phyloP scores from a whole-genome alignment of 2,329 filamentous ascomycete genomes.

The Ceratocystis lukuohia region DNA sequence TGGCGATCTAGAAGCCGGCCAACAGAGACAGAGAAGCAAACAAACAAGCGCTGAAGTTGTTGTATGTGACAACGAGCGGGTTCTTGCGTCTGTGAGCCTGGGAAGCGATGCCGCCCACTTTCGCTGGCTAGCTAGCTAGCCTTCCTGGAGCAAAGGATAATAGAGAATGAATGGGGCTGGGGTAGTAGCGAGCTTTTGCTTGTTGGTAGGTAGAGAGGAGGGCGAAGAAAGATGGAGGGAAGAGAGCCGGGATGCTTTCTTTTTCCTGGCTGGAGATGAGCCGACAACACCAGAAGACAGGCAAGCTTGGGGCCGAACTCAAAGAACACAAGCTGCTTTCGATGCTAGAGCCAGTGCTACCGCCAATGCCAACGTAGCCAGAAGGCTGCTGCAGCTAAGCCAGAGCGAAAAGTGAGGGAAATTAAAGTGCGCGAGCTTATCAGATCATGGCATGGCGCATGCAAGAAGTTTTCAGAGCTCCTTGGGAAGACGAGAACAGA shows the following conservation, averaged over 20 bases:
- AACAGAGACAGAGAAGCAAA: neutral
- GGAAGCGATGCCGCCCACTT: neutral
- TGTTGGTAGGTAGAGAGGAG: neutral
- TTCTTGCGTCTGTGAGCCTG: neutral
- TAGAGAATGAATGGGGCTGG: neutral
- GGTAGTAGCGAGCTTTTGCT: neutral
- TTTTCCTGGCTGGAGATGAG: neutral
- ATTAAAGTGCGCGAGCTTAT: neutral
- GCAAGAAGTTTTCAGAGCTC: neutral
- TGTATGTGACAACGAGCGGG: neutral
- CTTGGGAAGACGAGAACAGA: neutral
- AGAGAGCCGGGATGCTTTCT: neutral
- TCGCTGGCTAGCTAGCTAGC: neutral
- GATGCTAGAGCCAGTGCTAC: no score
- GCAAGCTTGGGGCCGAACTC: neutral
- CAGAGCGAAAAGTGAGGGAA: neutral
- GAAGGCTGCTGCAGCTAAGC: neutral
- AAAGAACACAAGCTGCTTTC: constrained; percentile 4
- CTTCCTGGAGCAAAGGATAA: neutral
- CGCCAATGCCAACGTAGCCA: neutral
- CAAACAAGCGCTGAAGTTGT: neutral
- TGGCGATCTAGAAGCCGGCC: neutral
- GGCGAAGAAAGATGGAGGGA: neutral
- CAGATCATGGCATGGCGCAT: neutral
- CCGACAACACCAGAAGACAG: neutral